A percentile compares a stretch with the other conserved stretches of the same genome.
phyloP scores from a whole-genome alignment of 2,329 filamentous ascomycete species.

The Akanthomyces lecanii region DNA sequence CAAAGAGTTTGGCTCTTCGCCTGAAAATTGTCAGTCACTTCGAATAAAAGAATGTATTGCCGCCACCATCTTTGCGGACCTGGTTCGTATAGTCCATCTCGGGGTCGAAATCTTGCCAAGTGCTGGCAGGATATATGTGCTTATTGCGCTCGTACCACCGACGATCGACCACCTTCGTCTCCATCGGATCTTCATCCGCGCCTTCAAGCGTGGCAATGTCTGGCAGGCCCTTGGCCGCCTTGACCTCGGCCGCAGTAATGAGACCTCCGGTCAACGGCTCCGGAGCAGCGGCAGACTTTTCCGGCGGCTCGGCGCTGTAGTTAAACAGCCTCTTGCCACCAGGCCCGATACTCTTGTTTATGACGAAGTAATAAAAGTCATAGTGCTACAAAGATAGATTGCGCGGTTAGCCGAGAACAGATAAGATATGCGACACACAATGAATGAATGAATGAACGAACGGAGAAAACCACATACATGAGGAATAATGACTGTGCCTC shows the following conservation, averaged over 20 bases:
- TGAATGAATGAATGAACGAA: not conserved
- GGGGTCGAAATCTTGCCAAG: conserved; percentile 93
- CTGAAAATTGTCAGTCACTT: conserved; percentile 25
- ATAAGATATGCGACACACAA: conserved; percentile 5
- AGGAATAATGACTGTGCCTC: conserved; percentile 86
- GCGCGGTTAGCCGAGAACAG: conserved; percentile 21
- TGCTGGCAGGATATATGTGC: conserved; percentile 93
- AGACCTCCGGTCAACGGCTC: conserved; percentile 25
- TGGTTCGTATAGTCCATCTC: conserved; percentile 78
- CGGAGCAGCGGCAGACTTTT: not conserved
- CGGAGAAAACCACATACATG: conserved; percentile 61
- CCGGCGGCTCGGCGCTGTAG: conserved; percentile 55
- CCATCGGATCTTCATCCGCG: conserved; percentile 66
- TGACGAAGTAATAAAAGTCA: conserved; percentile 94
- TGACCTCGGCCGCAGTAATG: conserved; percentile 27
- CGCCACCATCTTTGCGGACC: conserved; percentile 76
- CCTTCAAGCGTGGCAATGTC: conserved; percentile 61
- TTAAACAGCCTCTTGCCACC: conserved; percentile 71
- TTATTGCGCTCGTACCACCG: conserved; percentile 98
- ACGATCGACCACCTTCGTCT: conserved; percentile 92
- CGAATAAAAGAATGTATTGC: conserved; percentile 89
- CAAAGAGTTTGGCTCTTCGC: not conserved
- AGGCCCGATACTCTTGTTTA: conserved; percentile 78
- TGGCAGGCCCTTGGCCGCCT: conserved; percentile 36
- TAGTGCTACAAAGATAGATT: conserved; percentile 64